Conservation (phyloP, 805 yeast genomes). For the Candida vartiovaarae region DNA sequence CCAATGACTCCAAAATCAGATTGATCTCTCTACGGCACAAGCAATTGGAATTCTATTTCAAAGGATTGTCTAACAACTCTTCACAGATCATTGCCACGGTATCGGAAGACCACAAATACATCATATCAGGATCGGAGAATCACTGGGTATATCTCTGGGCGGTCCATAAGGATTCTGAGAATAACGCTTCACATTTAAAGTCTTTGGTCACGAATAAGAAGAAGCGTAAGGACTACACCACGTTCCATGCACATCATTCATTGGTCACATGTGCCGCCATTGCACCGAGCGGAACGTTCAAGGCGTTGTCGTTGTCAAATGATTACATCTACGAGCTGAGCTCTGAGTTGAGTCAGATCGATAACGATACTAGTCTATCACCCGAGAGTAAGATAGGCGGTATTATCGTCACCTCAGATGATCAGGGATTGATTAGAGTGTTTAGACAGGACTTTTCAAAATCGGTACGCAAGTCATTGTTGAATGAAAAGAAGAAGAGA, state of each 20-base stretch:
- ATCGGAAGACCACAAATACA: constrained; percentile 48
- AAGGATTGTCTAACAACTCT: constrained; percentile 64
- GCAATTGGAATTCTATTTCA: constrained; percentile 57
- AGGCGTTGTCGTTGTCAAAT: constrained; percentile 61
- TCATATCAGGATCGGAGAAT: constrained; percentile 82
- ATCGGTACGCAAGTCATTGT: constrained; percentile 30
- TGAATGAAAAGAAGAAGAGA: constrained; percentile 15
- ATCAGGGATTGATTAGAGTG: constrained; percentile 62
- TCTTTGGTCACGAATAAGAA: constrained; percentile 15
- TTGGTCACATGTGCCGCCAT: constrained; percentile 69
- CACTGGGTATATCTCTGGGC: constrained; percentile 84
- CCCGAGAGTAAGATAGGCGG: constrained; percentile 29
- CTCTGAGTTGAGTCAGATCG: constrained; percentile 18
- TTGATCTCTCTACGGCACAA: constrained; percentile 49
- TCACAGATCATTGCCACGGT: constrained; percentile 65
- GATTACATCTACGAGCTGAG: constrained; percentile 70
- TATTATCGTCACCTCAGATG: constrained; percentile 73
- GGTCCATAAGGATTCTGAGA: constrained; percentile 23
- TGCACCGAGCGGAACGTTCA: constrained; percentile 67
- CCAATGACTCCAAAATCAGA: constrained; percentile 77
- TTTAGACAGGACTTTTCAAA: constrained; percentile 75
- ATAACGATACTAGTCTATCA: constrained; percentile 12
- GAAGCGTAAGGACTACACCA: constrained; percentile 55
- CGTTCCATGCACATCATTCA: constrained; percentile 72
- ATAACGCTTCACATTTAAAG: constrained; percentile 2